phyloP scores from a whole-genome alignment of 495 filamentous ascomycete species.

The Hypoxylon lienhwacheense region DNA sequence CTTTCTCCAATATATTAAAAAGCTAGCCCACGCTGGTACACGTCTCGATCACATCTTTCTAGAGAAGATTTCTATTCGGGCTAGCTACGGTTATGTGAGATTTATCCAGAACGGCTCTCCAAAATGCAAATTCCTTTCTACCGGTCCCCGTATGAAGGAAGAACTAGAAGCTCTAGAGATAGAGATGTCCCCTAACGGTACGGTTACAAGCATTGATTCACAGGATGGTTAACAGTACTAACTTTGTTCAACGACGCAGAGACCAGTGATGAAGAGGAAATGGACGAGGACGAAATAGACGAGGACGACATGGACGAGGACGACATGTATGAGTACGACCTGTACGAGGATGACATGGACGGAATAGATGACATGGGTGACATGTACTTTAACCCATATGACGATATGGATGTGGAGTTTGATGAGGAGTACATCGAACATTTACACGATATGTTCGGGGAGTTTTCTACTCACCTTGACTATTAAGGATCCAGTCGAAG shows the following conservation, averaged over 20 bases:
- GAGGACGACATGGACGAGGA: background rate
- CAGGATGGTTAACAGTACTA: too few species aligned
- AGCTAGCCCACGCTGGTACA: background rate
- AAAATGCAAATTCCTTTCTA: constrained; percentile 2
- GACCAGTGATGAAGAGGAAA: too few species aligned
- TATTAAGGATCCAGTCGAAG: too few species aligned
- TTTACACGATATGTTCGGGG: too few species aligned
- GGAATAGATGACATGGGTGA: background rate
- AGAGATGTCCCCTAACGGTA: background rate
- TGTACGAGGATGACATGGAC: background rate
- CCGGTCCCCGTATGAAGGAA: constrained; percentile 4
- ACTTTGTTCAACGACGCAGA: too few species aligned
- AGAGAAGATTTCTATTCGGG: background rate
- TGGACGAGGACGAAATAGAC: background rate
- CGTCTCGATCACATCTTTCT: constrained; percentile 2
- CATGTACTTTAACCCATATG: too few species aligned
- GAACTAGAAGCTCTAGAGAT: background rate
- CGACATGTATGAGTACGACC: background rate
- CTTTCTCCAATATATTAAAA: background rate
- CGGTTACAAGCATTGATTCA: background rate
- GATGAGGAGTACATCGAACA: too few species aligned
- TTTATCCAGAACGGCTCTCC: too few species aligned
- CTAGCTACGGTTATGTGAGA: background rate
- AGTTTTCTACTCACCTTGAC: too few species aligned
- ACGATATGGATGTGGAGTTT: background rate